Base-by-base conservation (phyloP, 148 eudicot genomes). In the Camellia granthamiana region DNA sequence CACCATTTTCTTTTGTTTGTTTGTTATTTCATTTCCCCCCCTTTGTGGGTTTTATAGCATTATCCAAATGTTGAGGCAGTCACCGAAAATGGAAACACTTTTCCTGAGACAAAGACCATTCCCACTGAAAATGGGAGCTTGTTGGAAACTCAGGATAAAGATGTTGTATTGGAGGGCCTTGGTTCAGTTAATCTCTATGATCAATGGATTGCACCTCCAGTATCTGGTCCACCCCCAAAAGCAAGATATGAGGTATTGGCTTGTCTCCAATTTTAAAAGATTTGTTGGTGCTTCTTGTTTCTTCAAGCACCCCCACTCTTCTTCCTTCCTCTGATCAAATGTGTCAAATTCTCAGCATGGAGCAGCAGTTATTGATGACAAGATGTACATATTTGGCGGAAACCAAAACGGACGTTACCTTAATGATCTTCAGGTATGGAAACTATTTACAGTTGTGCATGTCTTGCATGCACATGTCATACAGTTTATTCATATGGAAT, bases 381-480 rank as follows among this genome's bases (percentile, higher is more conserved):
- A 92, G 85, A 92, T 96, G 99, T 96, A 96, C 85, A 72, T 92
- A 77, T 92, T 87, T 80, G 98, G 99, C 16, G 99, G 99, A 83
- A 96, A 91, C 82, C 93, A 96, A 90, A 96, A 96, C 87, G 99
- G 99, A 19, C 99, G 98, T 67, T 96, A 96, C 89, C 92, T 96
- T 75, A 94, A 79, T 83, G 99, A 96, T 89, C 97, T 96, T 80
- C 99, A 96, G 98, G 99, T 96, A 82, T 80, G 78, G 49, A 6
- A 76, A 72, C 55, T 74, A 78, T 38, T 49, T 77, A 68, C 23
- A 38, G 13, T 55, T 55, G 60, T 69, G 74, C 63, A 52, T 55
- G 10, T 75, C 8, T 2, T 59, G 10, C 7, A 49, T 49, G 5
- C 52, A 49, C 52, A 49, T 5, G 52, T 49, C 52, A 49, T 49